These are phyloP conservation scores for Penicillium occitanis DNA, from an alignment of 2,329 filamentous ascomycete species.

Conservation along the genomic window DNA sequence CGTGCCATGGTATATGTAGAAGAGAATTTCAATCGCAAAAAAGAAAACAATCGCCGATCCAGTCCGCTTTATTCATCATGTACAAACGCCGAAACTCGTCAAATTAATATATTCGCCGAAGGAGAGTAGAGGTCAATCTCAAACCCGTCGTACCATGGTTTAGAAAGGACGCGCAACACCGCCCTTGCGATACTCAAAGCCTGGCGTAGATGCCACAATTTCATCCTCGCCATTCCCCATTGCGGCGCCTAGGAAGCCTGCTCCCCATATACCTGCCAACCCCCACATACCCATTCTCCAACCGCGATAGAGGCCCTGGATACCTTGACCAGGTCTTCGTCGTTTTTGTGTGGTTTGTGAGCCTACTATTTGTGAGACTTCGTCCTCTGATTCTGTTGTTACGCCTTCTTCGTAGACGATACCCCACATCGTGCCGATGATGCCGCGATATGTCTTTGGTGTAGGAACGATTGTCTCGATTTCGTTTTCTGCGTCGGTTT, in stretches of 20 bases:
- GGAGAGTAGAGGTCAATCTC: not conserved
- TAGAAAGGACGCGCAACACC: conserved; percentile 13
- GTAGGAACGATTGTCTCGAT: conserved; percentile 76
- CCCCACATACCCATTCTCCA: conserved; percentile 59
- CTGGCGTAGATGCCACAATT: conserved; percentile 25
- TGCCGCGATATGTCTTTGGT: conserved; percentile 74
- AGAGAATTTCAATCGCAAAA: not conserved
- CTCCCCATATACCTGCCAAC: conserved; percentile 56
- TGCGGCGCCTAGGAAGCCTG: conserved; percentile 44
- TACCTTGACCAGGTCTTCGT: conserved; percentile 54
- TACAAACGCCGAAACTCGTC: conserved; percentile 19
- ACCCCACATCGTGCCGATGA: conserved; percentile 86
- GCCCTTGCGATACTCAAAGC: conserved; percentile 22
- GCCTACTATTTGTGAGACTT: conserved; percentile 36
- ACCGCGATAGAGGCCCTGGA: conserved; percentile 57
- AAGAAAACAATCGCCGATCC: conserved; percentile 1
- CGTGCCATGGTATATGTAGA: conserved; percentile 7
- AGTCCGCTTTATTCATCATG: conserved; percentile 13
- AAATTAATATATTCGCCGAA: not conserved
- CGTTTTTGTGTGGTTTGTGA: conserved; percentile 35
- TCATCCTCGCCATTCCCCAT: conserved; percentile 40
- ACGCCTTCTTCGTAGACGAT: conserved; percentile 81
- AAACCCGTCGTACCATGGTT: not conserved
- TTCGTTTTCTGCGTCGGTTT: conserved; percentile 26
- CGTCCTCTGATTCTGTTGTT: conserved; percentile 43